Evolutionary conservation across 345 rosid genomes (phyloP).

Genomic region (Citrus reticulata): DNA sequence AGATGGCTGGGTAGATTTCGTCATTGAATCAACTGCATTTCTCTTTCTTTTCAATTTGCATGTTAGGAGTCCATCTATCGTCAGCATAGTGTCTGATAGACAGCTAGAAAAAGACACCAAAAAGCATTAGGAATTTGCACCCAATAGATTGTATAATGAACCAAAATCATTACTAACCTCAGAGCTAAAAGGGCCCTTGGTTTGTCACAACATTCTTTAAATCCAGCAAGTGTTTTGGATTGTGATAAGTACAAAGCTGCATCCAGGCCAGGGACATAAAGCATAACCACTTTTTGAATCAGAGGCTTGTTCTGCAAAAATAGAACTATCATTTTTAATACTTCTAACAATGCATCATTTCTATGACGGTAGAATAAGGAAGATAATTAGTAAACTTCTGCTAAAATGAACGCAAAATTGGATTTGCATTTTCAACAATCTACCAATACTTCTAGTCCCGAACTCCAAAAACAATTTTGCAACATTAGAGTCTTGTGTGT

Average conservation of each 20-base stretch:
- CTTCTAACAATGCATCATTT: slow-evolving; percentile 1
- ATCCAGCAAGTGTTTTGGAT: slow-evolving; percentile 56
- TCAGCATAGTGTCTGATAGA: slow-evolving; percentile 76
- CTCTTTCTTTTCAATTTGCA: slow-evolving; percentile 75
- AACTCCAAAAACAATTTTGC: neutral
- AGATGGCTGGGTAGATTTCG: slow-evolving; percentile 27
- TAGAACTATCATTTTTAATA: slow-evolving; percentile 2
- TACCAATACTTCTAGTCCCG: neutral
- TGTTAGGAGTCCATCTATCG: slow-evolving; percentile 76
- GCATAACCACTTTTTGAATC: slow-evolving; percentile 86
- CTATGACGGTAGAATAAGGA: neutral
- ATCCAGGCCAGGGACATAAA: slow-evolving; percentile 90
- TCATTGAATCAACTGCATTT: slow-evolving; percentile 29
- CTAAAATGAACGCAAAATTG: neutral
- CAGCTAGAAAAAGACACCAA: slow-evolving; percentile 51
- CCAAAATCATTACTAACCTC: slow-evolving; percentile 53
- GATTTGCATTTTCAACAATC: neutral
- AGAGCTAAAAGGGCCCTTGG: slow-evolving; percentile 72
- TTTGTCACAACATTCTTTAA: slow-evolving; percentile 69
- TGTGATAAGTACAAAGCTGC: slow-evolving; percentile 79
- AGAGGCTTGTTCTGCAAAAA: slow-evolving; percentile 85
- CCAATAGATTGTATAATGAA: neutral
- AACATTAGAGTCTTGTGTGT: too few relatives aligned
- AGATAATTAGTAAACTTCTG: neutral
- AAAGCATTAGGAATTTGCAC: slow-evolving; percentile 14